Percentiles rank a stretch among this genome's conserved stretches.
Conservation (phyloP, 768 basidiomycete species). For the Pleurotus giganteus region DNA sequence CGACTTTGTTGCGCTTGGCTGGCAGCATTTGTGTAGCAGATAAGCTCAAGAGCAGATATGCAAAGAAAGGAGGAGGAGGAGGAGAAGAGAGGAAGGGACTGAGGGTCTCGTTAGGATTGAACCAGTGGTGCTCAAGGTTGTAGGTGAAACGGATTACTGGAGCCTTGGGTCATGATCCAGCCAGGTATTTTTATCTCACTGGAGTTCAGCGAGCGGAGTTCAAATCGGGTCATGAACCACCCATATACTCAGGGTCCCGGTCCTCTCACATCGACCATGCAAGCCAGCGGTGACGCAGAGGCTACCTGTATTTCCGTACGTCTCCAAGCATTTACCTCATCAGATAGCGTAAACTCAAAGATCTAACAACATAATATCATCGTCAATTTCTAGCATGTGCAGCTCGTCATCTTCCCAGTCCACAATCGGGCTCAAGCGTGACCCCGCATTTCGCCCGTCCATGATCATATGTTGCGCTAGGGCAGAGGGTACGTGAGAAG, state of each 20-base stretch:
- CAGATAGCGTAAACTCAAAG: neutral
- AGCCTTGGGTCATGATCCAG: neutral
- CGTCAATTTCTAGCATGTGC: neutral
- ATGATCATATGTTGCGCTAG: neutral
- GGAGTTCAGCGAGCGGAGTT: conserved; percentile 7
- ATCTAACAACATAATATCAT: neutral
- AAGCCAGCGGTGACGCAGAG: too few relatives aligned
- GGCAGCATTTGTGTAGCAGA: conserved; percentile 58
- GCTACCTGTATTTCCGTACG: neutral
- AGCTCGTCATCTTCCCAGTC: neutral
- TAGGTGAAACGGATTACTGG: neutral
- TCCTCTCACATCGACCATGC: too few relatives aligned
- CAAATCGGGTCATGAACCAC: neutral
- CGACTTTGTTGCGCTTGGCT: conserved; percentile 85
- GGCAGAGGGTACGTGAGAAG: conserved; percentile 1
- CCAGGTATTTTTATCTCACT: conserved; percentile 2
- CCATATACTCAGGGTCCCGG: neutral
- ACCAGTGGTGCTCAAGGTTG: neutral
- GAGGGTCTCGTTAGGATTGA: neutral
- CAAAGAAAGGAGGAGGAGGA: conserved; percentile 24
- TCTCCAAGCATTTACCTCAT: neutral
- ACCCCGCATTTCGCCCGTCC: conserved; percentile 3
- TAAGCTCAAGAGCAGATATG: conserved; percentile 13
- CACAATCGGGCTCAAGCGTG: neutral
- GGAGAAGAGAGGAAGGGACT: conserved; percentile 5